Evolutionary conservation across 768 basidiomycete genomes (phyloP).

Genomic region (Kwoniella mangroviensis): DNA sequence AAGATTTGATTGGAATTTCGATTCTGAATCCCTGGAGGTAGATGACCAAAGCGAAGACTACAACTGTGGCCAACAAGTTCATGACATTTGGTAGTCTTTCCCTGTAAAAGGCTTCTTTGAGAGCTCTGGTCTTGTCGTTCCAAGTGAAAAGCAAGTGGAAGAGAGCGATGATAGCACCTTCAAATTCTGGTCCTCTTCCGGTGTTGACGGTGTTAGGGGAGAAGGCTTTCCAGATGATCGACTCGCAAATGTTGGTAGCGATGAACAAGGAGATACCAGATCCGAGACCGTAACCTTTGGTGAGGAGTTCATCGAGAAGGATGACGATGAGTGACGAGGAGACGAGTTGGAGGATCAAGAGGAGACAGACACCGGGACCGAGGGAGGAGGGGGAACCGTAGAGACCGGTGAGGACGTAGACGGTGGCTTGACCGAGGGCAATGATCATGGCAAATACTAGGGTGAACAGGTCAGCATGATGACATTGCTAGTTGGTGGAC

Average conservation of each 20-base stretch:
- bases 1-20: slow-evolving; percentile 97
- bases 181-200: slow-evolving; percentile 96
- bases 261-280: slow-evolving; percentile 99
- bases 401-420: slow-evolving; percentile 94
- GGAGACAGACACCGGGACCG: slow-evolving; percentile 93
- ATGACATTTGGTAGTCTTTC: slow-evolving; percentile 96
- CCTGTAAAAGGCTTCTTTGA: slow-evolving; percentile 97
- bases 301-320: slow-evolving; percentile 96
- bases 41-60: slow-evolving; percentile 92
- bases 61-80: slow-evolving; percentile 90
- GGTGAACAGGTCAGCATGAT: not conserved
- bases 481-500: not conserved
- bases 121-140: slow-evolving; percentile 95
- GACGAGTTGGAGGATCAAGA: slow-evolving; percentile 94
- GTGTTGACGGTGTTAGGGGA: slow-evolving; percentile 98
- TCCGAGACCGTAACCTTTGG: slow-evolving; percentile 98
- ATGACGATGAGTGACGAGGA: slow-evolving; percentile 95
- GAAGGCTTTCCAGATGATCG: slow-evolving; percentile 99
- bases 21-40: slow-evolving; percentile 99
- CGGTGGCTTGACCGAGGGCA: slow-evolving; percentile 91
- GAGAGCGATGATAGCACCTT: slow-evolving; percentile 91
- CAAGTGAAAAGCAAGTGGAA: slow-evolving; percentile 98
- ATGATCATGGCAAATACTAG: slow-evolving; percentile 96
- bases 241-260: slow-evolving; percentile 99
- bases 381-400: slow-evolving; percentile 92